Evolutionary conservation across 2,329 filamentous ascomycete genomes (phyloP).

Genomic region (Chrysoporthe austroafricana): DNA sequence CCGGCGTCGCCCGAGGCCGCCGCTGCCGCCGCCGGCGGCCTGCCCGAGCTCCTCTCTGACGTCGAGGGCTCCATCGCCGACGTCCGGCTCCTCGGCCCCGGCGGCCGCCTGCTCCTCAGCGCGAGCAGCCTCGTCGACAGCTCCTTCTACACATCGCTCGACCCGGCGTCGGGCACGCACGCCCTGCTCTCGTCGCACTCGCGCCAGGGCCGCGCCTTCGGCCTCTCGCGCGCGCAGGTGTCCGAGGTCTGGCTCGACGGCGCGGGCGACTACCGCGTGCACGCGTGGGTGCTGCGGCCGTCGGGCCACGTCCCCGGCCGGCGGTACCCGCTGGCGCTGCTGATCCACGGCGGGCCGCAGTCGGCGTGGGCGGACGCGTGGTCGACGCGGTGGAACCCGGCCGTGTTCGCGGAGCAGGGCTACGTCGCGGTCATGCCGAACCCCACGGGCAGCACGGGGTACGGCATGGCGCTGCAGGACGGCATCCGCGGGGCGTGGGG

Average conservation of each 20-base stretch:
- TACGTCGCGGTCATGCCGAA: conserved; percentile 84
- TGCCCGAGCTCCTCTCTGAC: conserved; percentile 53
- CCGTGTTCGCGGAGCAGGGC: conserved; percentile 84
- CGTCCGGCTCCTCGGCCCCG: conserved; percentile 54
- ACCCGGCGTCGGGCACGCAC: conserved; percentile 44
- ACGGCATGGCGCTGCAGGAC: conserved; percentile 77
- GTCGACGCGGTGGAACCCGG: conserved; percentile 85
- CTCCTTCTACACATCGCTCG: conserved; percentile 67
- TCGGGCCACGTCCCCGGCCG: conserved; percentile 69
- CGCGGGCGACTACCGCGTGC: conserved; percentile 66
- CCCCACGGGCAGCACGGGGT: conserved; percentile 81
- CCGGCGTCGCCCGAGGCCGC: conserved; percentile 58
- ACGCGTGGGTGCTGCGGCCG: conserved; percentile 70
- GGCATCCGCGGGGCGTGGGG: conserved; percentile 84
- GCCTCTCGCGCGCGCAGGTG: conserved; percentile 65
- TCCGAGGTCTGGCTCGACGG: conserved; percentile 73
- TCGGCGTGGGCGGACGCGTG: conserved; percentile 75
- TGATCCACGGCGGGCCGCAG: conserved; percentile 85
- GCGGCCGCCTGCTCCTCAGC: conserved; percentile 62
- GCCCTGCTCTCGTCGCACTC: conserved; percentile 65
- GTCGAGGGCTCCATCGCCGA: conserved; percentile 58
- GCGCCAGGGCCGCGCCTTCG: conserved; percentile 67
- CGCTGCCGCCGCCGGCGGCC: conserved; percentile 49
- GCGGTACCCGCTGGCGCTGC: conserved; percentile 77
- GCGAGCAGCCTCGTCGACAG: conserved; percentile 74